phyloP scores from a whole-genome alignment of 2,329 filamentous ascomycete species.

The Fusarium verticillioides region DNA sequence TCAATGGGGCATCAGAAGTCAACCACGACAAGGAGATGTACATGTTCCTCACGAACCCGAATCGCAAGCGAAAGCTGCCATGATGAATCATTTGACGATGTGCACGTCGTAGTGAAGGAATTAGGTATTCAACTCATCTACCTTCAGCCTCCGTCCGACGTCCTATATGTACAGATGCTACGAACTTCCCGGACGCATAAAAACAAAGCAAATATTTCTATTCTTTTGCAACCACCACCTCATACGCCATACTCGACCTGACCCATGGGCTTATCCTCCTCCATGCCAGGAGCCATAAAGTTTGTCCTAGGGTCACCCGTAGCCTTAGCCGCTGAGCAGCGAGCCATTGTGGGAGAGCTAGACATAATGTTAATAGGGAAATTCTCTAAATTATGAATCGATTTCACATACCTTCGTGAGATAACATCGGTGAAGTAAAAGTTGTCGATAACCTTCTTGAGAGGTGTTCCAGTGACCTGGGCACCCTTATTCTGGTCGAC shows the following conservation, averaged over 20 bases:
- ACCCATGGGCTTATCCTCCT: slow-evolving; percentile 70
- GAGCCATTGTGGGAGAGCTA: slow-evolving; percentile 97
- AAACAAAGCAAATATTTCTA: slow-evolving; percentile 50
- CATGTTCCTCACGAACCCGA: slow-evolving; percentile 32
- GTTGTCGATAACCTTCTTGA: slow-evolving; percentile 90
- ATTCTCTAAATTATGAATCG: slow-evolving; percentile 9
- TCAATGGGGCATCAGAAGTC: slow-evolving; percentile 7
- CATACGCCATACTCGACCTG: slow-evolving; percentile 69
- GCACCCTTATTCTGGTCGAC: slow-evolving; percentile 95
- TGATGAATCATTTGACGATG: slow-evolving; percentile 19
- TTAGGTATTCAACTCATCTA: slow-evolving; percentile 47
- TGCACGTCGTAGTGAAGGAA: slow-evolving; percentile 38
- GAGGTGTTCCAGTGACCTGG: slow-evolving; percentile 74
- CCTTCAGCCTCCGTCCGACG: slow-evolving; percentile 45
- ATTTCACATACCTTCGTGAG: slow-evolving; percentile 81
- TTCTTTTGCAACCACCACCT: slow-evolving; percentile 51
- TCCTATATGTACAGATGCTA: slow-evolving; percentile 56
- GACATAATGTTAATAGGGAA: slow-evolving; percentile 36
- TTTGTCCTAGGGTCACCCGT: slow-evolving; percentile 81
- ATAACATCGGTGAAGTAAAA: slow-evolving; percentile 99
- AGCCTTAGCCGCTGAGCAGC: slow-evolving; percentile 93
- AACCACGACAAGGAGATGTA: slow-evolving; percentile 23
- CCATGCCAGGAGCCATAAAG: slow-evolving; percentile 78
- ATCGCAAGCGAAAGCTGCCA: slow-evolving; percentile 10
- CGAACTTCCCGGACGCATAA: slow-evolving; percentile 47